Evolutionary conservation across 2,329 filamentous ascomycete species (phyloP), one percentile per base, ranked within the genome.

Genomic region (Phialocephala subalpina): DNA sequence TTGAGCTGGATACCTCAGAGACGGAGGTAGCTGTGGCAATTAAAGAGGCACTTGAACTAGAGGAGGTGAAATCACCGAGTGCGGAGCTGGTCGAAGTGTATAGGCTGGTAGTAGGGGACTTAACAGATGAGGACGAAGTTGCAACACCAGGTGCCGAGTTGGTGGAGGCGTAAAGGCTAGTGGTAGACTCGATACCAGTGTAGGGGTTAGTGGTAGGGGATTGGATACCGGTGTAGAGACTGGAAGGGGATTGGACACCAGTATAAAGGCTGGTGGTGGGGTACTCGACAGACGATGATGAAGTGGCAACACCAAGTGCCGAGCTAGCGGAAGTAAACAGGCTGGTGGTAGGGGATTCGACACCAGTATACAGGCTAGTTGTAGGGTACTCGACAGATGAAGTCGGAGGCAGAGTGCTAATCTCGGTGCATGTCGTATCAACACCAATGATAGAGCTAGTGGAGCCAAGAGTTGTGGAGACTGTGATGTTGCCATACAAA

Each of bases 51-150:
- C 11, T 18, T 18, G 49, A 25, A 11, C 49, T 33, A 11, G 47
- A 58, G 1, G 62, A 65, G 4, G 64, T 63, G 33, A 38, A 18
- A 14, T 59, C 18, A 45, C 63, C 63, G 14, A 49, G 22, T 56
- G 58, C 60, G 33, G 40, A 52, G n/a, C 25, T 49, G 7, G 36
- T 57, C 2, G 55, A 58, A 45, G 2, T 16, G 18, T 8, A 5
- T 12, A 14, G 27, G 29, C 27, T 52, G 3, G 55, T 27, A 5
- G 42, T 29, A 6, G 62, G 18, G 27, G 7, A 14, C 12, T 35
- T n/a, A 40, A 8, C 16, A 18, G 27, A 29, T 27, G 36, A 56
- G 9, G 62, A 38, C 14, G n/a, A 29, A 16, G n/a, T 49, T 22
- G 12, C 33, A 36, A 47, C 33, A 45, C 29, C 33, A n/a, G 5